Evolutionary conservation across 805 yeast genomes (phyloP).

Genomic region (Sugiyamaella chiloensis): DNA sequence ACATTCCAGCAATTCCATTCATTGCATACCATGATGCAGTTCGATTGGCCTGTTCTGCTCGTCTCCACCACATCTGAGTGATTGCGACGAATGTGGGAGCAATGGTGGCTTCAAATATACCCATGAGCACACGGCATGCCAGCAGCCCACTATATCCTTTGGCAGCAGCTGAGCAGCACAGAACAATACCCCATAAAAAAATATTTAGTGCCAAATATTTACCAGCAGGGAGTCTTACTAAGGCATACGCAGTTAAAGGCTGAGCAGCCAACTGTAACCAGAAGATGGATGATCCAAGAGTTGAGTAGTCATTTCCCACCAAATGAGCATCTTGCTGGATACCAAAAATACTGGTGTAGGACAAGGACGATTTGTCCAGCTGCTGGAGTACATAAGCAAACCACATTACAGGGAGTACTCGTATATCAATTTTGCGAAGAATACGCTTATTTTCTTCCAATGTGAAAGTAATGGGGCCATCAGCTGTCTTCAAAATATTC

Average conservation of each 20-base stretch:
- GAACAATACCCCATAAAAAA: conserved; percentile 19
- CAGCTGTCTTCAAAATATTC: conserved; percentile 11
- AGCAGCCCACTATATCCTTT: conserved; percentile 44
- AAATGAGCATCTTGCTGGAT: conserved; percentile 40
- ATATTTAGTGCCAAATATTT: conserved; percentile 14
- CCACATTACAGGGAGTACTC: conserved; percentile 17
- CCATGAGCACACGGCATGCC: conserved; percentile 48
- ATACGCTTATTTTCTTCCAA: conserved; percentile 29
- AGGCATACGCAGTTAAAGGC: conserved; percentile 43
- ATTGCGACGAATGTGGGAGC: conserved; percentile 53
- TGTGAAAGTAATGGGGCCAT: conserved; percentile 27
- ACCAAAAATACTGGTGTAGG: conserved; percentile 52
- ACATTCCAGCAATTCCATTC: conserved; percentile 11
- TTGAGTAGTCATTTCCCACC: conserved; percentile 39
- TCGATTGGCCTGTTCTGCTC: conserved; percentile 44
- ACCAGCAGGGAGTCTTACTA: conserved; percentile 23
- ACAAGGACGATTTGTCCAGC: conserved; percentile 48
- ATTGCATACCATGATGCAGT: conserved; percentile 41
- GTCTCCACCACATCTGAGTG: conserved; percentile 57
- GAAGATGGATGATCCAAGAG: conserved; percentile 45
- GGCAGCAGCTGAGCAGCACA: conserved; percentile 30
- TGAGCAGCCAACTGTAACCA: conserved; percentile 47
- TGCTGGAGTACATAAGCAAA: conserved; percentile 18
- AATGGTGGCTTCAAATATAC: conserved; percentile 49
- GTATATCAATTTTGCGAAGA: conserved; percentile 24